A percentile compares a stretch with the other conserved stretches of the same genome.
Conservation (phyloP, 2,329 filamentous ascomycete species). For the Trichoderma brevicompactum region DNA sequence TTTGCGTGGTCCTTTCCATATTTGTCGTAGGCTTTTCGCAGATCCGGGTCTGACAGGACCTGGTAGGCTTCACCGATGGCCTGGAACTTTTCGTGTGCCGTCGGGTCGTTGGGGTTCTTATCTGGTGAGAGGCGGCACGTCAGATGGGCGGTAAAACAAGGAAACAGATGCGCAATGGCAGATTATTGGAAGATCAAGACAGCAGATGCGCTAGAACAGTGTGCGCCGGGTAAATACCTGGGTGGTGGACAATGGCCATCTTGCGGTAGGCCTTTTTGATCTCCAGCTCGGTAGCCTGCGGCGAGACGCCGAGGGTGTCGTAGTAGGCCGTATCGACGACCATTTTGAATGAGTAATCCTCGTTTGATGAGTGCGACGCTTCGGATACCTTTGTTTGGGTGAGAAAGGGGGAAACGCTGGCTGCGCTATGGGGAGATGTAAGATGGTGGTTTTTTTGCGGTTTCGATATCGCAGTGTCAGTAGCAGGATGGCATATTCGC, state of each 20-base stretch:
- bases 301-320: slow-evolving; percentile 81
- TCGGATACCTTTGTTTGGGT: not conserved
- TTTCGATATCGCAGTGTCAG: not conserved
- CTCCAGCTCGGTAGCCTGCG: slow-evolving; percentile 84
- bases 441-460: not conserved
- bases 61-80: slow-evolving; percentile 75
- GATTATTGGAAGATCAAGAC: not conserved
- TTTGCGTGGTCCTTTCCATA: slow-evolving; percentile 94
- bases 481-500: slow-evolving; percentile 25
- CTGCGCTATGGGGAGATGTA: slow-evolving; percentile 1
- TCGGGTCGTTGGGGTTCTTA: slow-evolving; percentile 97
- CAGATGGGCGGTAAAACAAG: not conserved
- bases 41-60: slow-evolving; percentile 83
- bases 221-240: slow-evolving; percentile 57
- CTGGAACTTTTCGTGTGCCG: slow-evolving; percentile 93
- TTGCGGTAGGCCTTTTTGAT: slow-evolving; percentile 98
- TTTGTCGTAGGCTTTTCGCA: slow-evolving; percentile 93
- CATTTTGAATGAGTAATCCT: slow-evolving; percentile 57
- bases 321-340: slow-evolving; percentile 89
- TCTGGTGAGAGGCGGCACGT: slow-evolving; percentile 55
- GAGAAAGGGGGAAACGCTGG: not conserved
- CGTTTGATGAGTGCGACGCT: not conserved
- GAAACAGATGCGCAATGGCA: too few relatives aligned
- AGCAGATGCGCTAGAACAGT: slow-evolving; percentile 15
- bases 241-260: slow-evolving; percentile 90